Base-by-base conservation (phyloP, 73 alveolate genomes). In the Paramecium sonneborni region DNA sequence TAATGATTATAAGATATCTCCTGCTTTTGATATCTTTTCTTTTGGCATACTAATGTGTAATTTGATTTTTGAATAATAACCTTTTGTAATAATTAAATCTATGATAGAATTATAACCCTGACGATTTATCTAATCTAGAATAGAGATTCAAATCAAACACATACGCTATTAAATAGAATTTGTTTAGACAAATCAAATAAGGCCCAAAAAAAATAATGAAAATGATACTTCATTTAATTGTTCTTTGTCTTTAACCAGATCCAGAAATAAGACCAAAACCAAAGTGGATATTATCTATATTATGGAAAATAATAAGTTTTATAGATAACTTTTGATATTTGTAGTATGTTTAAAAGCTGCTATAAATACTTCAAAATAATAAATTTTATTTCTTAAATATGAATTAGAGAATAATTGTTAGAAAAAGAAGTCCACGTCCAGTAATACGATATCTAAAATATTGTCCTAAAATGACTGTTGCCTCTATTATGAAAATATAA, bases 381-480 rank as follows among this genome's bases (percentile, higher is more conserved):
- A 52, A 52, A 52, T 18, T 52, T 52, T 52, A 52, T 52, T 52
- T 52, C 68, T 18, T 0, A 3, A 52, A n/a, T 20, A 52, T 52
- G 84, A 62, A 62, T 62, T 14, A 26, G 39, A 62, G 44, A 62
- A 3, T 3, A 1, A 30, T 32, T 30, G 9, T 62, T 6, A 26
- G 44, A 26, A 62, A 32, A 32, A 26, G 84, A 62, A 62, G 84
- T 32, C 84, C 84, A 12, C 84, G 48, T 32, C 84, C 84, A 24
- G 10, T 62, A 1, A 62, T 62, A 14, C 20, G 44, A 1, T 30
- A 30, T 32, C 20, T 62, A 9, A 62, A 26, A 26, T 62, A 62
- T 32, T 62, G 84, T 32, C 84, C 84, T 4, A 26, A 8, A n/a
- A 10, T 62, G 48, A 62, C 84, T 11, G 44, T 62, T 62, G 39